phyloP scores from a whole-genome alignment of 768 basidiomycete genomes.

The Calocybe cyanea region DNA sequence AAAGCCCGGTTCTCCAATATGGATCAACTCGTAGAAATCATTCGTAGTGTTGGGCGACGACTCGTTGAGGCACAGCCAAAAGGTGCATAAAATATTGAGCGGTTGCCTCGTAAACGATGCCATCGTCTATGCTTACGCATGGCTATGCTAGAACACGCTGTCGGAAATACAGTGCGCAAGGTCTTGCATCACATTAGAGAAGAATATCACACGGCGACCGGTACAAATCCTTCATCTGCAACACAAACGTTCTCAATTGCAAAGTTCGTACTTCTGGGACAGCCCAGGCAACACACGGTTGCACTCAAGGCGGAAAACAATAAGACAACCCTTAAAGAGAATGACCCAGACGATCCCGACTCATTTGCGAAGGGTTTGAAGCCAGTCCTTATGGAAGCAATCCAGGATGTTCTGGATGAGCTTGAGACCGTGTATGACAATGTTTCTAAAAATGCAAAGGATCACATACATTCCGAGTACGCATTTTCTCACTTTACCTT shows the following conservation, averaged over 20 bases:
- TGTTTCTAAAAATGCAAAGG: constrained; percentile 89
- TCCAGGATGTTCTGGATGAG: constrained; percentile 94
- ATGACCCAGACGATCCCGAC: constrained; percentile 73
- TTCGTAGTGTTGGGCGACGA: constrained; percentile 74
- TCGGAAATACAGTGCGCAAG: constrained; percentile 92
- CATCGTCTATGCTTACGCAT: constrained; percentile 4
- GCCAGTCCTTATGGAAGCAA: constrained; percentile 94
- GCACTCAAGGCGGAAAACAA: constrained; percentile 43
- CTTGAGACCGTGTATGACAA: constrained; percentile 94
- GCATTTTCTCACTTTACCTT: constrained; percentile 21
- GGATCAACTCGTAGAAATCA: constrained; percentile 76
- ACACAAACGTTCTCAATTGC: constrained; percentile 63
- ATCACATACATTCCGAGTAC: constrained; percentile 98
- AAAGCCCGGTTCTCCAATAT: constrained; percentile 84
- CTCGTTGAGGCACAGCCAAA: constrained; percentile 92
- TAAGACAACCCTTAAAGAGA: constrained; percentile 58
- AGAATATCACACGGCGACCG: constrained; percentile 84
- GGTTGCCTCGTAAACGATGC: constrained; percentile 1
- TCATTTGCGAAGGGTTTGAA: constrained; percentile 77
- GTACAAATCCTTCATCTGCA: constrained; percentile 32
- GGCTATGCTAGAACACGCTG: constrained; percentile 81
- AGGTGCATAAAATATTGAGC: constrained; percentile 45
- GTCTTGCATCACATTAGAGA: constrained; percentile 93
- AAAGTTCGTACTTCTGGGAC: constrained; percentile 79
- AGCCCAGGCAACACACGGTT: constrained; percentile 52